Percentiles rank a stretch among this genome's conserved stretches.
phyloP scores from a whole-genome alignment of 2,329 filamentous ascomycete species.

The Sarocladium kiliense region DNA sequence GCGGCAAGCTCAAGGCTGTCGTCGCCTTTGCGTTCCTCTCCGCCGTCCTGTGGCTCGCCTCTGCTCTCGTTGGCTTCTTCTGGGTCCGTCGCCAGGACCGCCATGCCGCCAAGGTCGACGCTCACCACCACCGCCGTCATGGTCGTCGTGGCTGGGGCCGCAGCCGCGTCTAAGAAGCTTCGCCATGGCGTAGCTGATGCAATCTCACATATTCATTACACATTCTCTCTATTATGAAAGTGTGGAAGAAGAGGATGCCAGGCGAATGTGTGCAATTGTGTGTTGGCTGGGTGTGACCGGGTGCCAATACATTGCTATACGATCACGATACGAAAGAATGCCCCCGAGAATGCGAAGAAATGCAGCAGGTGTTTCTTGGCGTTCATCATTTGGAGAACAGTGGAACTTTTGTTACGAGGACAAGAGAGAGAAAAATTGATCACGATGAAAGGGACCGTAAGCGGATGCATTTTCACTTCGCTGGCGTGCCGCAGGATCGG shows the following conservation, averaged over 20 bases:
- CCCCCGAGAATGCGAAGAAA: no score
- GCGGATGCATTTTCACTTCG: background rate
- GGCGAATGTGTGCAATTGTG: no score
- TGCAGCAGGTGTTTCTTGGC: background rate
- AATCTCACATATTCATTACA: no score
- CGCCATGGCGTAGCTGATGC: background rate
- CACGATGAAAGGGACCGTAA: background rate
- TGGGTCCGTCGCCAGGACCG: slow-evolving; percentile 41
- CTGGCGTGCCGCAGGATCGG: background rate
- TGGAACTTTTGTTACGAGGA: background rate
- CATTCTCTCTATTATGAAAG: no score
- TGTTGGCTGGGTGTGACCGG: background rate
- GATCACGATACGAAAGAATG: background rate
- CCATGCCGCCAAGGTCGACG: slow-evolving; percentile 20
- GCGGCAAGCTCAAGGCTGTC: slow-evolving; percentile 64
- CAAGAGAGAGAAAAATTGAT: background rate
- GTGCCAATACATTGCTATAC: background rate
- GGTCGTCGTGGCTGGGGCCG: slow-evolving; percentile 37
- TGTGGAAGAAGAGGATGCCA: no score
- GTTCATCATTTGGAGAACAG: background rate
- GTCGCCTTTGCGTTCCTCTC: slow-evolving; percentile 69
- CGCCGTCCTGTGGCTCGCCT: slow-evolving; percentile 65
- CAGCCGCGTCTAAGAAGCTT: slow-evolving; percentile 31
- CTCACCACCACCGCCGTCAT: slow-evolving; percentile 13
- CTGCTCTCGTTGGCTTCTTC: slow-evolving; percentile 51